phyloP scores from a whole-genome alignment of 768 basidiomycete species.

The Gautieria morchelliformis region DNA sequence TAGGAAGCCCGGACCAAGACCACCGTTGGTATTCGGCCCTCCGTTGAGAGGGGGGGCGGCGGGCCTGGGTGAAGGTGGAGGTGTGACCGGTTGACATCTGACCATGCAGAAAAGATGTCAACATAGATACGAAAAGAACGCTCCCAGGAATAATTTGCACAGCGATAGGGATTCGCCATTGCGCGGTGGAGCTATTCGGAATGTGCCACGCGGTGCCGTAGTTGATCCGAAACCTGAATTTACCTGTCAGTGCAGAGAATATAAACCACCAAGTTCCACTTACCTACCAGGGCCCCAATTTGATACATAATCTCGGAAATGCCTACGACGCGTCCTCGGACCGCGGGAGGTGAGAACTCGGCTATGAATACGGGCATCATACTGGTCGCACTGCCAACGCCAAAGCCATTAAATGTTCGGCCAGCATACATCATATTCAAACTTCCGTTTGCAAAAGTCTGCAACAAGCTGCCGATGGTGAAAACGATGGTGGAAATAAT shows the following conservation, averaged over 20 bases:
- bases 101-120: no score
- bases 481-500: slow-evolving; percentile 28
- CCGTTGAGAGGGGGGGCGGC: no score
- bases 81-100: not conserved
- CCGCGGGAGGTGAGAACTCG: no score
- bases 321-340: slow-evolving; percentile 39
- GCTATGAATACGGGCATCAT: no score
- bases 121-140: not conserved
- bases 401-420: slow-evolving; percentile 25
- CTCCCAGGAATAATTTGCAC: no score
- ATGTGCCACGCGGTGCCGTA: slow-evolving; percentile 31
- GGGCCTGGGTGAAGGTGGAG: slow-evolving; percentile 23
- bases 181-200: no score
- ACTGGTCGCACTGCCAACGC: no score
- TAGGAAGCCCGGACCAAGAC: slow-evolving; percentile 10
- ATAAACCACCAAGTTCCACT: no score
- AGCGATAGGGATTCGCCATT: no score
- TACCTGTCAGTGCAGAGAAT: no score
- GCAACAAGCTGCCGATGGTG: slow-evolving; percentile 30
- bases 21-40: slow-evolving; percentile 16
- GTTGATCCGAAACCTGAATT: slow-evolving; percentile 37
- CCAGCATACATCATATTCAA: not conserved
- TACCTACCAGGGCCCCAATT: slow-evolving; percentile 34
- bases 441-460: slow-evolving; percentile 10
- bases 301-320: slow-evolving; percentile 40